A percentile compares a stretch with the other conserved stretches of the same genome.
Evolutionary conservation across 768 basidiomycete species (phyloP).

Genomic region (Auricularia cornea): DNA sequence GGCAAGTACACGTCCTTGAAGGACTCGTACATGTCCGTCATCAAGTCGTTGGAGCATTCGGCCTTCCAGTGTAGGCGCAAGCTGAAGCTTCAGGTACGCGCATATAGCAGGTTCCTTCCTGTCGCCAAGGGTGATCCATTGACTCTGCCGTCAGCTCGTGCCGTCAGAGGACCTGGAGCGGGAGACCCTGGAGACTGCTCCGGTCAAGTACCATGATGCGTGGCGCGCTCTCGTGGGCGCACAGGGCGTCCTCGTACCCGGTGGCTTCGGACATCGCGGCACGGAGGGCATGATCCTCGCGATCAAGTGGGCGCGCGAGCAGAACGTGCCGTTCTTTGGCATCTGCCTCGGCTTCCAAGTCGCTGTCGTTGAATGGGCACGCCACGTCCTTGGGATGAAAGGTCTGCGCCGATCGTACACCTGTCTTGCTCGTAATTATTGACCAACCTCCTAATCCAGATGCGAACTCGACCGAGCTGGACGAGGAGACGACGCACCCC

Average conservation of each 20-base stretch:
- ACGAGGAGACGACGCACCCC: conserved; percentile 49
- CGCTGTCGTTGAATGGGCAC: conserved; percentile 91
- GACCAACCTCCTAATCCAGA: conserved; percentile 39
- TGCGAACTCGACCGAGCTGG: conserved; percentile 82
- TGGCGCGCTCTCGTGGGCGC: conserved; percentile 90
- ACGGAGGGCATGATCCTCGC: conserved; percentile 97
- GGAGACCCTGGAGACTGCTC: conserved; percentile 65
- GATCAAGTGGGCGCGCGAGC: conserved; percentile 95
- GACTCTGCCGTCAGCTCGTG: conserved; percentile 69
- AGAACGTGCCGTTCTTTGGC: conserved; percentile 89
- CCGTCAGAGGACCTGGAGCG: conserved; percentile 89
- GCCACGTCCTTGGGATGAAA: conserved; percentile 63
- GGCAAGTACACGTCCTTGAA: conserved; percentile 96
- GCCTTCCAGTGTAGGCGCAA: conserved; percentile 87
- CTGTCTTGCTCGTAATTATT: conserved; percentile 3
- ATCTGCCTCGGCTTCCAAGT: conserved; percentile 98
- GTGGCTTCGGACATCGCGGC: conserved; percentile 89
- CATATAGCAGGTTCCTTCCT: not conserved
- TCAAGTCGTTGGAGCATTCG: conserved; percentile 94
- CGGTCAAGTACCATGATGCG: conserved; percentile 89
- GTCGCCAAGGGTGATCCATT: too few relatives aligned
- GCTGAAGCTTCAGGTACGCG: conserved; percentile 63
- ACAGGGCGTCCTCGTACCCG: conserved; percentile 86
- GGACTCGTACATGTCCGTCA: conserved; percentile 98
- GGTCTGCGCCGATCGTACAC: conserved; percentile 35